Evolutionary conservation across 371 early-diverging fungal species (phyloP).

Genomic region (Mycotypha africana): DNA sequence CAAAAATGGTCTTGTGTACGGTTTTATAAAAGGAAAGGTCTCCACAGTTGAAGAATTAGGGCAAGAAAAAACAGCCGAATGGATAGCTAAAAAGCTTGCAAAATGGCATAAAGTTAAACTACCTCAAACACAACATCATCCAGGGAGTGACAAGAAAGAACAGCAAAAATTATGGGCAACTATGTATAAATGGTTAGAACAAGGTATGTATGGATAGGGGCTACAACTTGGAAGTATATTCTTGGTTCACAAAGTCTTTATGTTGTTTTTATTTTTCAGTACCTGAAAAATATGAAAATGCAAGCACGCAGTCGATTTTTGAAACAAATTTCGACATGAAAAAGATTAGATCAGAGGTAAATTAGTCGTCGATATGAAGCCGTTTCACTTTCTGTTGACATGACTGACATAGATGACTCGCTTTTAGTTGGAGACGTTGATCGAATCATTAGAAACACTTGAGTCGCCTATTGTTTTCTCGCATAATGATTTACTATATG

Average conservation of each 20-base stretch:
- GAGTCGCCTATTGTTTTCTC: conserved; percentile 84
- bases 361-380: not conserved
- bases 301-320: conserved; percentile 58
- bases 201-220: too few relatives aligned
- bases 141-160: too few relatives aligned
- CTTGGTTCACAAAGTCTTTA: too few relatives aligned
- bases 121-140: conserved; percentile 5
- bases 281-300: conserved; percentile 59
- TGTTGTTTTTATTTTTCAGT: too few relatives aligned
- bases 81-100: conserved; percentile 79
- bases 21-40: conserved; percentile 77
- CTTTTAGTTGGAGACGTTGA: conserved; percentile 45
- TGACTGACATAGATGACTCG: not conserved
- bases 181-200: conserved; percentile 75
- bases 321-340: conserved; percentile 51
- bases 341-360: conserved; percentile 46
- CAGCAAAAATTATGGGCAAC: conserved; percentile 69
- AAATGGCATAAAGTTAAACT: conserved; percentile 73
- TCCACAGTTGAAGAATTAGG: conserved; percentile 68
- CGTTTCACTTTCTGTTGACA: not conserved
- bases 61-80: conserved; percentile 58
- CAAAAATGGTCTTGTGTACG: conserved; percentile 87
- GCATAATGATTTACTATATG: conserved; percentile 89
- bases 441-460: conserved; percentile 47
- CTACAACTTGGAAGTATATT: too few relatives aligned